These are phyloP conservation scores for Diplodia mutila DNA, from an alignment of 2,329 filamentous ascomycete species.

Conservation along the genomic window DNA sequence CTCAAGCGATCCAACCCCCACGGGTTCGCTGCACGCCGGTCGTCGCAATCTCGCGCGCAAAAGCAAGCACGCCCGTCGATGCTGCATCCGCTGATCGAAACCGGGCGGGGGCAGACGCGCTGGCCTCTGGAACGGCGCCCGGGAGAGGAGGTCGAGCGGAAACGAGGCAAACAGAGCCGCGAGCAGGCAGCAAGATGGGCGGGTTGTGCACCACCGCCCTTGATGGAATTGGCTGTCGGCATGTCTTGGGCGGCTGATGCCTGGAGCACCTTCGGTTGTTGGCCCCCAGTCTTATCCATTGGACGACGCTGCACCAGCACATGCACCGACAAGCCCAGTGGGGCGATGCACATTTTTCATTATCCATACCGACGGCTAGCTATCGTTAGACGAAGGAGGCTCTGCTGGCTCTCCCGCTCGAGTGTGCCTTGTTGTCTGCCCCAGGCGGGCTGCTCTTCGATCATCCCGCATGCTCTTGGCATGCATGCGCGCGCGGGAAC, in stretches of 20 bases:
- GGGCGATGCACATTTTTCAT: slow-evolving; percentile 22
- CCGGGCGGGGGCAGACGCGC: slow-evolving; percentile 10
- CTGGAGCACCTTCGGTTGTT: slow-evolving; percentile 1
- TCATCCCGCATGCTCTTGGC: slow-evolving; percentile 21
- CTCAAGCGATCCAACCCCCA: background rate
- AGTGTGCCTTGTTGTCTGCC: slow-evolving; percentile 21
- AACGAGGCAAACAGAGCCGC: slow-evolving; percentile 21
- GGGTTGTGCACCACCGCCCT: slow-evolving; percentile 14
- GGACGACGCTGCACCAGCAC: slow-evolving; percentile 18
- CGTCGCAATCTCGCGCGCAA: background rate
- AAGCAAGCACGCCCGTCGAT: slow-evolving; percentile 9
- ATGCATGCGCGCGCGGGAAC: slow-evolving; percentile 6
- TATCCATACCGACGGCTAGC: slow-evolving; percentile 22
- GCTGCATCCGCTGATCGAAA: background rate
- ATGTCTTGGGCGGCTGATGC: slow-evolving; percentile 23
- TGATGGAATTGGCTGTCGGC: slow-evolving; percentile 6
- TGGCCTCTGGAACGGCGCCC: background rate
- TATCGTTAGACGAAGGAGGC: slow-evolving; percentile 22
- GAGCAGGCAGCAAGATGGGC: slow-evolving; percentile 13
- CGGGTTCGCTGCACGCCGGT: slow-evolving; percentile 8
- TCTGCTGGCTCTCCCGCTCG: slow-evolving; percentile 11
- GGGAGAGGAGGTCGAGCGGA: background rate
- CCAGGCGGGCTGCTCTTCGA: background rate
- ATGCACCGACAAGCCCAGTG: slow-evolving; percentile 21
- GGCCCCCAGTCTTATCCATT: slow-evolving; percentile 20